Base-by-base conservation (phyloP, 176 grass and related monocot species). In the Raddia distichophylla region DNA sequence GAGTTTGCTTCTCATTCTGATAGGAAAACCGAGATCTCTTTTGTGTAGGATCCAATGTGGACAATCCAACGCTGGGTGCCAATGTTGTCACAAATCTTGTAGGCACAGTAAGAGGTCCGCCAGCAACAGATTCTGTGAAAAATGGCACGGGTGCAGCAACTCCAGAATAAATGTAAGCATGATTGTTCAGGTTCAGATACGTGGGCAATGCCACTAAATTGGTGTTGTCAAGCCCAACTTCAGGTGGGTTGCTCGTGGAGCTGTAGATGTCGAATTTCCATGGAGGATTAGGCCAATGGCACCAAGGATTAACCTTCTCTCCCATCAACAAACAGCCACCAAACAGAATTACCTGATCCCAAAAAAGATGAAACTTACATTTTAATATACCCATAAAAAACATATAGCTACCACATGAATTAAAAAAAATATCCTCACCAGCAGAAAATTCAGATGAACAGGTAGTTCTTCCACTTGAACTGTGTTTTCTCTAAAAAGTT, bases 241-340 rank as follows among this genome's bases (percentile, higher is more conserved):
- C 71, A 74, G 84, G 82, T 60, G 87, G 92, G 82, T 91, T 89
- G 65, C 73, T 78, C 7, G 40, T 62, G 35, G 60, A 71, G 67
- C 60, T 78, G 13, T 75, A 46, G 3, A 11, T 60, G 60, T 76
- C 83, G 54, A 76, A 86, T 84, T 89, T 80, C 95, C 92, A 93
- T 79, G 84, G 48, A 66, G 87, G 35, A 76, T 85, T 78, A 10
- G 79, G 81, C 54, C 66, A 85, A 60, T 89, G 67, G 64, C 60
- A 78, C 86, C 74, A 57, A 75, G 88, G 87, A 93, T 89, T 73
- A 76, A 58, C 59, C 71, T 92, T 87, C 62, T 98, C 83, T 55
- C 81, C 92, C 92, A 94, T 86, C 51, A 56, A 79, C 48, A 86
- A 74, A 61, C 27, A 53, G 80, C 56, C 57, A 80, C 67, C 87